Conservation (phyloP, 2,329 filamentous ascomycete genomes). For the Botrytis tulipae region DNA sequence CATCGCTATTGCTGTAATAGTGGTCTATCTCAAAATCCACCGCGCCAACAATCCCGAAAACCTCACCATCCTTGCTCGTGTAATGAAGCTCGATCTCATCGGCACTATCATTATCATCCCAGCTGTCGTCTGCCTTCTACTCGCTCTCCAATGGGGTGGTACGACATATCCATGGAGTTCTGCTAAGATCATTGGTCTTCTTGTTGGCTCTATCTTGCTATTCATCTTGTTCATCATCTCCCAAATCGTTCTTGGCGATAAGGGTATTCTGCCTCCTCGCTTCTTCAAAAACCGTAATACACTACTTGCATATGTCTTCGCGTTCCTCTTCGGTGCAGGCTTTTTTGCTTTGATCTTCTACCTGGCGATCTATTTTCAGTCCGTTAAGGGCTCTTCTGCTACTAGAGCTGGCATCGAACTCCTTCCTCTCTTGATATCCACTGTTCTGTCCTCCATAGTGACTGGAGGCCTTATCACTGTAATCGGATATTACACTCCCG, state of each 20-base stretch:
- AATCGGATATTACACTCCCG: slow-evolving; percentile 48
- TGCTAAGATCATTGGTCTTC: slow-evolving; percentile 39
- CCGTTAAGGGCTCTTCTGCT: slow-evolving; percentile 41
- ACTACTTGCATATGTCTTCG: slow-evolving; percentile 25
- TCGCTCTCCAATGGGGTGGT: slow-evolving; percentile 45
- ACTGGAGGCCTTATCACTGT: slow-evolving; percentile 42
- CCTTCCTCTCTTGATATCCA: slow-evolving; percentile 44
- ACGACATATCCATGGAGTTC: slow-evolving; percentile 41
- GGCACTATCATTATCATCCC: slow-evolving; percentile 41
- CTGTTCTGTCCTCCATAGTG: slow-evolving; percentile 44
- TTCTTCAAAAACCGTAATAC: slow-evolving; percentile 37
- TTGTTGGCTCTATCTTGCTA: slow-evolving; percentile 37
- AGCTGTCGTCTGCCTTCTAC: slow-evolving; percentile 40
- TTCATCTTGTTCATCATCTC: slow-evolving; percentile 37
- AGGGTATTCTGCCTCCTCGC: slow-evolving; percentile 42
- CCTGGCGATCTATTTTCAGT: slow-evolving; percentile 40
- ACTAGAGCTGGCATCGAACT: slow-evolving; percentile 46
- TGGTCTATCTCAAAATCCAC: slow-evolving; percentile 45
- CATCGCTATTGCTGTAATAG: slow-evolving; percentile 41
- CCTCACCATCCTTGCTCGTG: slow-evolving; percentile 28
- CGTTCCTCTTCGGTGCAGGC: slow-evolving; percentile 31
- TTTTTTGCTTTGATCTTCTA: slow-evolving; percentile 38
- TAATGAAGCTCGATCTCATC: slow-evolving; percentile 39
- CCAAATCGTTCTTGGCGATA: slow-evolving; percentile 38
- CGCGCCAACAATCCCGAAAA: slow-evolving; percentile 36